Evolutionary conservation across 768 basidiomycete genomes (phyloP), one percentile per base, ranked within the genome.

Genomic region (Strobilomyces dryophilus): DNA sequence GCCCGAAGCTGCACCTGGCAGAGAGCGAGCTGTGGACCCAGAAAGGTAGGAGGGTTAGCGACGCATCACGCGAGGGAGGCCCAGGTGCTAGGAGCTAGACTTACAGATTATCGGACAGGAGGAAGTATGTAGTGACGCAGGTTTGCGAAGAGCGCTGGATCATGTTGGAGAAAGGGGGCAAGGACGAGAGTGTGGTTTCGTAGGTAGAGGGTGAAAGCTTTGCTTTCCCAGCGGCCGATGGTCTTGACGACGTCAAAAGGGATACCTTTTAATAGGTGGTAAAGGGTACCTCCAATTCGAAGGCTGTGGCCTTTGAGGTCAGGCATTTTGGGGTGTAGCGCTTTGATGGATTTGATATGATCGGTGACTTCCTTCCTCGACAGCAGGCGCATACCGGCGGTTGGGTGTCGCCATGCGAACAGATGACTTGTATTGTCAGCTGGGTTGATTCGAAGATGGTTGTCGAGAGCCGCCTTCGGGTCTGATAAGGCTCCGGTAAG

Each of bases 271-370:
- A 27, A n/a, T 4, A 45, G 45, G 18, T 45, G 32, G 14, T 20
- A 17, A 9, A 45, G 15, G 4, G 31, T 45, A 3, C 20, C 31
- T 8, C 31, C 20, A 12, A 45, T 45, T 4, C 29, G 8, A 10
- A 54, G 27, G 3, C 48, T 54, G 29, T 54, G 44, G 0, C 48
- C 53, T 17, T 49, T 49, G 2, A 54, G 12, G 8, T 54, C 11
- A 0, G 27, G 0, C 0, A 49, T 18, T 34, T 7, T 12, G 10
- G 29, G 4, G 15, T 40, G 20, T 3, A 3, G 4, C 10, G 45
- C 37, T 5, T 15, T 2, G 10, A 52, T 52, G 5, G 14, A 14
- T 1, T 20, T 6, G 0, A 45, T 8, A 8, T 3, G 20, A 18
- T 3, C 8, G 2, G 10, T 35, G 12, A 47, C 24, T 11, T 53